phyloP scores from a whole-genome alignment of 495 filamentous ascomycete genomes.

The Aspergillus egyptiacus region DNA sequence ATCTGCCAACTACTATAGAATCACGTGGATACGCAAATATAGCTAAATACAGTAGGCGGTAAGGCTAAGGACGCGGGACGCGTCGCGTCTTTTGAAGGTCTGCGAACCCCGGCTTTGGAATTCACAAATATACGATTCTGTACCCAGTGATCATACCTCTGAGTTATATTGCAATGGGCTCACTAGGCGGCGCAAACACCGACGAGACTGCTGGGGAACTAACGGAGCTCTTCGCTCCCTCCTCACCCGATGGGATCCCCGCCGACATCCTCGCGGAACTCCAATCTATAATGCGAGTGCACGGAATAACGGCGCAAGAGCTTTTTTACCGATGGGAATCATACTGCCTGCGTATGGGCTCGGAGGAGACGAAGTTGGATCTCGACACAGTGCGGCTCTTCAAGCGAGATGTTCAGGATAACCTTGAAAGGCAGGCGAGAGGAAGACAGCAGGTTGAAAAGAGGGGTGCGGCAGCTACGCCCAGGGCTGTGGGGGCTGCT shows the following conservation, averaged over 20 bases:
- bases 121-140: no score
- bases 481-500: constrained; percentile 50
- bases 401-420: constrained; percentile 81
- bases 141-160: no score
- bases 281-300: constrained; percentile 74
- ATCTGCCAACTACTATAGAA: no score
- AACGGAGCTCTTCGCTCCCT: constrained; percentile 58
- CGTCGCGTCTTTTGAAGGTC: no score
- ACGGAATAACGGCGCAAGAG: constrained; percentile 70
- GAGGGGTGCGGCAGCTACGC: constrained; percentile 50
- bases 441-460: constrained; percentile 57
- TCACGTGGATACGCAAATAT: background rate
- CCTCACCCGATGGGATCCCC: constrained; percentile 51
- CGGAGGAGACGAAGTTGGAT: constrained; percentile 64
- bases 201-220: constrained; percentile 48
- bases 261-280: constrained; percentile 73
- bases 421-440: constrained; percentile 62
- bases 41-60: background rate
- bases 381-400: constrained; percentile 65
- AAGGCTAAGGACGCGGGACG: background rate
- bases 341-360: constrained; percentile 86
- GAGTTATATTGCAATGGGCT: background rate
- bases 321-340: constrained; percentile 98
- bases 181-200: background rate
- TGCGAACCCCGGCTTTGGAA: no score